Evolutionary conservation across 768 basidiomycete species (phyloP), one percentile per base, ranked within the genome.

Genomic region (Trametes cinnabarina): DNA sequence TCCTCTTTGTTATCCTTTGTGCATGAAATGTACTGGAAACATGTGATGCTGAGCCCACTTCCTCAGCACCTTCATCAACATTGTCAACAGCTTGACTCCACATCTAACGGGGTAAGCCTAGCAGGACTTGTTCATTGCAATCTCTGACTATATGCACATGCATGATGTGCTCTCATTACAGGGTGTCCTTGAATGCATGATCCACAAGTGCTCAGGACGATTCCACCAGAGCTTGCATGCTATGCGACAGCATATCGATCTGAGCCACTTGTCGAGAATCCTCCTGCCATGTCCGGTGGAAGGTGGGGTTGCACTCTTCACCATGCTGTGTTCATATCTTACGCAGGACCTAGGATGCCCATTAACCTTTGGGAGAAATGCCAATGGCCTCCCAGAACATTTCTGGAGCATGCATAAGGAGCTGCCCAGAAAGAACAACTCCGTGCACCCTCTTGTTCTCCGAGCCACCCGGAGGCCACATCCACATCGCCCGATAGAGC

Each of bases 191-290:
- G 28, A 54, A 25, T 63, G 61, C 51, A 37, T 32, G 20, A 47
- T 55, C 32, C 39, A 40, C 8, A 52, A 47, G 32, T 65, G 65
- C 35, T 35, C 59, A 9, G 62, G 46, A 2, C 52, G 50, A 19
- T 26, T 32, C 17, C 62, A 63, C 47, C 39, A 25, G 22, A 51
- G 39, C 4, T n/a, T 56, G 22, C 17, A 32, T 37, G 62, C 58
- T 7, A 48, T 65, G 17, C 19, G 30, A 19, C 32, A 57, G 19
- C 65, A 65, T 20, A 46, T 65, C 3, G 37, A 54, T 34, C 47
- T 55, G 0, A 63, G 62, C 42, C 65, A 65, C 40, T 30, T 65
- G 51, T 56, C 60, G 1, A 49, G 60, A 37, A 12, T 65, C 0
- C 30, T 51, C 1, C 23, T 65, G 3, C 60, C 58, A 34, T 65